Evolutionary conservation across 2,329 filamentous ascomycete species (phyloP), one percentile per base, ranked within the genome.

Genomic region (Nigrospora osmanthi): DNA sequence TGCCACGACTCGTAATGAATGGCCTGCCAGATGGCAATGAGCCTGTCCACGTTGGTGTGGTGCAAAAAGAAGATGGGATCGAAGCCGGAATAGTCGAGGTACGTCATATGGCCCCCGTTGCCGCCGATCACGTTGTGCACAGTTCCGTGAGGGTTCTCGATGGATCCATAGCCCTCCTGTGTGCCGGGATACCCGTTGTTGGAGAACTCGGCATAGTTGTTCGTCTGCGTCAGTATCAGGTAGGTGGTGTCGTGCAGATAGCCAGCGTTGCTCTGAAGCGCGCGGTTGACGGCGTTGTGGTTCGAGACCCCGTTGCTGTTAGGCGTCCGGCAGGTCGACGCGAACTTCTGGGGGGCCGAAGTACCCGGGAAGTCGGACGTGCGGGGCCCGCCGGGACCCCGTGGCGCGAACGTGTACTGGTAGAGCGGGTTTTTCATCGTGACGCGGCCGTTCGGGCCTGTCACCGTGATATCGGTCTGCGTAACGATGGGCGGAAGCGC

Each of bases 21-120:
- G 10, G 55, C 53, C 42, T 58, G 56, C 53, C 55, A 58, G 19
- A 58, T 54, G 6, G 56, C 55, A n/a, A 49, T 43, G 42, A 58
- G 42, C 19, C 56, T 52, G 40, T 58, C 56, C 14, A 58, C 50
- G 15, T 57, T 51, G 13, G 45, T 49, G 45, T 40, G 46, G 19
- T 56, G 49, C 6, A 52, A 42, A 52, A 54, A 58, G 46, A 59
- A 59, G 15, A 59, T 52, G 3, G 56, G 53, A 31, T 59, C 57
- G 36, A 55, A 58, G 23, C 55, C 52, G 34, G 56, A 49, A 33
- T 53, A 55, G 15, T 52, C 45, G 15, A 58, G 49, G 30, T 47
- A 50, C 2, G 51, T 47, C 57, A 59, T 58, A 36, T 58, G 51
- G 14, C 57, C 57, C 30, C 45, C 37, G 14, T 38, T 11, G 19